Evolutionary conservation across 1,139 yeast genomes (phyloP), one percentile per base, ranked within the genome.

Genomic region (Taphrina confusa): DNA sequence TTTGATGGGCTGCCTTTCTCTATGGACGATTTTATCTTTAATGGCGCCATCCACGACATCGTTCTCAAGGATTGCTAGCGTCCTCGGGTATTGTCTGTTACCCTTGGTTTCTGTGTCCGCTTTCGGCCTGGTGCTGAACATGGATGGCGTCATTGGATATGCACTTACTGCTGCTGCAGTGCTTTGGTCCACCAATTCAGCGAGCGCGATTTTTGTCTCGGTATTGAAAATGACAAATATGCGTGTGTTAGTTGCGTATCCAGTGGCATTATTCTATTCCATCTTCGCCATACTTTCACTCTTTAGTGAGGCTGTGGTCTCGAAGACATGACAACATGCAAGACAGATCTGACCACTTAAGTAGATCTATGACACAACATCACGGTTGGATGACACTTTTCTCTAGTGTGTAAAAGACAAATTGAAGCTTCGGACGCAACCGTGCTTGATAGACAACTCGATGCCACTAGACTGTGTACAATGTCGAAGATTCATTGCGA

Each of bases 211-310:
- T 70, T 88, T 94, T 68, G 95, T 90, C 63, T 82, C 92, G 9
- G 91, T 88, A 33, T 77, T 92, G 69, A 88, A 84, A 68, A 78
- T 94, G 65, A 84, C 85, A 61, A 88, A 90, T 67, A 96, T 92
- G 66, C 82, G 98, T 68, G 85, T 87, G 6, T 80, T 92, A 66
- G 87, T 92, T 65, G 98, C 97, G 1, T 92, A 94, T 72, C 99
- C 99, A 0, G 78, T 92, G 68, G 85, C 87, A 16, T 83, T 92
- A 76, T 92, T 92, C 71, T 92, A 94, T 76, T 83, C 91, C 61
- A 94, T 92, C 3, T 94, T 94, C 78, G 96, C 97, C 34, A 79
- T 94, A 66, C 90, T 92, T 95, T 95, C 97, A 4, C 85, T 94
- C 44, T 92, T 92, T 22, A 47, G 52, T 23, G 52, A 47, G 42